Conservation (phyloP, 176 grass and related monocot species). For the Dactylis glomerata region DNA sequence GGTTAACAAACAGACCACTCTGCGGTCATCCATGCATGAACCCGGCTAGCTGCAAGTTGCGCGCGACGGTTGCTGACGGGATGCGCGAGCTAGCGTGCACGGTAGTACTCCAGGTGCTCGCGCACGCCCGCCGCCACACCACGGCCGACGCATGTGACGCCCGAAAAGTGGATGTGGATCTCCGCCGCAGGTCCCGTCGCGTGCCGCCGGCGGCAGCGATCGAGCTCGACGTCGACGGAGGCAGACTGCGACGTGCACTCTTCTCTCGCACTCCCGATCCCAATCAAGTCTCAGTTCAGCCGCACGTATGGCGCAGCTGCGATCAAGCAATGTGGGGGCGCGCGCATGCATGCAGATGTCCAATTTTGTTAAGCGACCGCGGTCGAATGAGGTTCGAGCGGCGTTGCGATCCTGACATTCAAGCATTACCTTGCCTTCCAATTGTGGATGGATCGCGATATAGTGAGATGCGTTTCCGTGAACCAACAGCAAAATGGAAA, state of each 20-base stretch:
- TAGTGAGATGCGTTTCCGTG: background rate
- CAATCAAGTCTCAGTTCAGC: background rate
- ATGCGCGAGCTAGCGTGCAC: background rate
- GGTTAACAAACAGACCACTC: background rate
- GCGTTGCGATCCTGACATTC: background rate
- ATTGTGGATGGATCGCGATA: background rate
- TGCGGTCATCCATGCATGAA: background rate
- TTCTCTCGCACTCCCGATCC: background rate
- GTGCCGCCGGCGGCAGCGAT: background rate
- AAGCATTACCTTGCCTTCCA: background rate
- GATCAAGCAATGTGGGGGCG: background rate
- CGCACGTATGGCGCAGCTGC: background rate
- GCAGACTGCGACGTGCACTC: background rate
- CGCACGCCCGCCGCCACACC: background rate
- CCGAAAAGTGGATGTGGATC: background rate
- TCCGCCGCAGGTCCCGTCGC: background rate
- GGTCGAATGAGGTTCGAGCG: background rate
- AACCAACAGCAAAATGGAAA: background rate
- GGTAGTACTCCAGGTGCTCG: background rate
- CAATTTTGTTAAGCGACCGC: background rate
- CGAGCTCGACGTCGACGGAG: background rate
- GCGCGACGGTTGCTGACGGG: conserved; percentile 2
- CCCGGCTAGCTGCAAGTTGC: background rate
- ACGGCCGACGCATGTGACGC: background rate
- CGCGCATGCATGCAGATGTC: background rate